Percentiles rank a stretch among this genome's conserved stretches.
Conservation (phyloP, 2,329 filamentous ascomycete species). For the Diplodia intermedia region DNA sequence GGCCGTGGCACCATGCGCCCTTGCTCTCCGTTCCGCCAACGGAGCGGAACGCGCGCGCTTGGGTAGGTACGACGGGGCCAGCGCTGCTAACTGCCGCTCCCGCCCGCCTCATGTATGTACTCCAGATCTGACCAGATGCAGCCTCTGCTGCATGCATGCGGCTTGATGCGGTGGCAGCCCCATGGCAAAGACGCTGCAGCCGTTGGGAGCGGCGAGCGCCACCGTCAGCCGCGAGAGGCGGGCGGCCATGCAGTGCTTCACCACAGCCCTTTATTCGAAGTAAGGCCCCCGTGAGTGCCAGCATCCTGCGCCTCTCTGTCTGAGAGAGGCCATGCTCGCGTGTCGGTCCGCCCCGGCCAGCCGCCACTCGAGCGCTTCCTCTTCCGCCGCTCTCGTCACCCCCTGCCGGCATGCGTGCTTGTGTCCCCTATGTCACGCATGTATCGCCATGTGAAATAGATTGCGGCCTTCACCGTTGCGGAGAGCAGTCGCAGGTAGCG, state of each 20-base stretch:
- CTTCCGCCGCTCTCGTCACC: neutral
- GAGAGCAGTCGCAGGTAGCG: neutral
- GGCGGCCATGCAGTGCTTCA: constrained; percentile 9
- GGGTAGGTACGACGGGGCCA: constrained; percentile 10
- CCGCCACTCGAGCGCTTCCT: constrained; percentile 12
- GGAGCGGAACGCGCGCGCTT: constrained; percentile 27
- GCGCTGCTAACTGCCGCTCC: constrained; percentile 6
- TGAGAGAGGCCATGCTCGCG: constrained; percentile 11
- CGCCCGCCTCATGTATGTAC: constrained; percentile 17
- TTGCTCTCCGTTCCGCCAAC: constrained; percentile 14
- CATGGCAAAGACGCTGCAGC: constrained; percentile 11
- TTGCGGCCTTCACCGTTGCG: neutral
- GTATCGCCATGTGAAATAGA: constrained; percentile 26
- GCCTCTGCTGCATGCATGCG: constrained; percentile 11
- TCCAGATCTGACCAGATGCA: constrained; percentile 25
- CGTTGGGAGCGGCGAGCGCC: constrained; percentile 18
- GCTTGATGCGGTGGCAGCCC: constrained; percentile 21
- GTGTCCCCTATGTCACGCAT: constrained; percentile 19
- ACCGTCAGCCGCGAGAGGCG: constrained; percentile 28
- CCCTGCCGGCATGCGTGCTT: neutral
- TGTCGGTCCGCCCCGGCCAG: constrained; percentile 23
- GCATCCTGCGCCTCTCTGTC: neutral
- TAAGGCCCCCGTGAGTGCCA: constrained; percentile 1
- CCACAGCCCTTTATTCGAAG: constrained; percentile 7
- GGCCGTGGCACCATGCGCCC: constrained; percentile 25